These are phyloP conservation scores for Echium plantagineum DNA, from an alignment of 257 asterid species.

Conservation along the genomic window DNA sequence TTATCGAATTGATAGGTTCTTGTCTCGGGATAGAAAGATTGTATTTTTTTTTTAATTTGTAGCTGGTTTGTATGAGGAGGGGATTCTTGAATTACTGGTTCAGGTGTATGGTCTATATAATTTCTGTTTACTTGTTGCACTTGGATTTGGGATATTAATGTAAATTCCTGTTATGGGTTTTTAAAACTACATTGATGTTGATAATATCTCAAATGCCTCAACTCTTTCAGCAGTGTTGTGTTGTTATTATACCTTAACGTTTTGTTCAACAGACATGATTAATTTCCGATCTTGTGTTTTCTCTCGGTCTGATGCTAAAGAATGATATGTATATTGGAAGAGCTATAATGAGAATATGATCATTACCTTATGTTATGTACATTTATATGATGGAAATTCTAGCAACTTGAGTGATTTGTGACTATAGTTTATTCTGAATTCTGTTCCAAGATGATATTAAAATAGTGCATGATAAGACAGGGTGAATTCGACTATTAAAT, in stretches of 20 bases:
- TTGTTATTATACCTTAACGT: background rate
- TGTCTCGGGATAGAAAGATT: background rate
- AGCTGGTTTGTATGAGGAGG: background rate
- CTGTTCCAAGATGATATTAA: no score
- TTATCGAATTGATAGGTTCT: background rate
- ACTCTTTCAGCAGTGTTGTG: background rate
- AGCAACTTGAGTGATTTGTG: no score
- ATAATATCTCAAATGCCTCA: no score
- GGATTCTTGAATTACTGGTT: background rate
- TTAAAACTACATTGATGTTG: background rate
- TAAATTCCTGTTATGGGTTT: background rate
- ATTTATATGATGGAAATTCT: no score
- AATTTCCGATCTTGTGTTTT: background rate
- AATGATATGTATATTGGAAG: background rate
- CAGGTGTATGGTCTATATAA: background rate
- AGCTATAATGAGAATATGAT: no score
- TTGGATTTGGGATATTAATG: background rate
- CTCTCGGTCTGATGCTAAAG: background rate
- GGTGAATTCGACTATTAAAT: no score
- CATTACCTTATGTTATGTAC: no score
- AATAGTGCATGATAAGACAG: no score
- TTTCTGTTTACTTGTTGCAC: background rate
- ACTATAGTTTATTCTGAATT: no score
- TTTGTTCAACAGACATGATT: no score
- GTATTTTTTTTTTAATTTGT: background rate